Percentiles rank a stretch among this genome's conserved stretches.
Evolutionary conservation across 2,329 filamentous ascomycete genomes (phyloP).

Genomic region (Helotiales sp.): DNA sequence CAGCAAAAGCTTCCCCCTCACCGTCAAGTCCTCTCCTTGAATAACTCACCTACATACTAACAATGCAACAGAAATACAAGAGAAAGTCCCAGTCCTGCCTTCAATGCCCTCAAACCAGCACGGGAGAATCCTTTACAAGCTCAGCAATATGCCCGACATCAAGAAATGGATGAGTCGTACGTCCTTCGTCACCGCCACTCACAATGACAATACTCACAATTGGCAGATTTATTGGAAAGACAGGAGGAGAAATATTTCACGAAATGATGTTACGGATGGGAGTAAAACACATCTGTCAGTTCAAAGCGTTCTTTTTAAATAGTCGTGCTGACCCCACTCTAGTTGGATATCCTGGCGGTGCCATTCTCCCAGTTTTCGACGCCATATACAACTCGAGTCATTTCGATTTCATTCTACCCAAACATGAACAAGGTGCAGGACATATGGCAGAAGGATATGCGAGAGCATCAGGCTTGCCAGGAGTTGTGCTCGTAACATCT

Average conservation of each 20-base stretch:
- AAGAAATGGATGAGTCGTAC: conserved; percentile 80
- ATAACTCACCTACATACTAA: conserved; percentile 32
- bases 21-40: conserved; percentile 19
- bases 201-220: conserved; percentile 15
- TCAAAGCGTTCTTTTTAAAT: background rate
- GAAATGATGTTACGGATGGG: conserved; percentile 96
- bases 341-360: conserved; percentile 91
- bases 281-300: conserved; percentile 93
- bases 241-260: conserved; percentile 94
- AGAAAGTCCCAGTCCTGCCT: conserved; percentile 62
- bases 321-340: conserved; percentile 18
- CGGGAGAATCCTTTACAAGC: conserved; percentile 64
- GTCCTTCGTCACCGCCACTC: conserved; percentile 38
- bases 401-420: conserved; percentile 92
- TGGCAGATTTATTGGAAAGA: conserved; percentile 84
- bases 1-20: conserved; percentile 35
- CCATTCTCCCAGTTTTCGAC: conserved; percentile 96
- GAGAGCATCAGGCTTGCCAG: conserved; percentile 87
- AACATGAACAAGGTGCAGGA: conserved; percentile 95
- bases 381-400: conserved; percentile 98
- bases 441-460: conserved; percentile 99
- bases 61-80: conserved; percentile 50
- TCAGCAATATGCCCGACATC: conserved; percentile 58
- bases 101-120: conserved; percentile 48
- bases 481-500: conserved; percentile 94